These are phyloP conservation scores for Xylaria palmicola DNA, from an alignment of 495 filamentous ascomycete genomes.

Conservation along the genomic window DNA sequence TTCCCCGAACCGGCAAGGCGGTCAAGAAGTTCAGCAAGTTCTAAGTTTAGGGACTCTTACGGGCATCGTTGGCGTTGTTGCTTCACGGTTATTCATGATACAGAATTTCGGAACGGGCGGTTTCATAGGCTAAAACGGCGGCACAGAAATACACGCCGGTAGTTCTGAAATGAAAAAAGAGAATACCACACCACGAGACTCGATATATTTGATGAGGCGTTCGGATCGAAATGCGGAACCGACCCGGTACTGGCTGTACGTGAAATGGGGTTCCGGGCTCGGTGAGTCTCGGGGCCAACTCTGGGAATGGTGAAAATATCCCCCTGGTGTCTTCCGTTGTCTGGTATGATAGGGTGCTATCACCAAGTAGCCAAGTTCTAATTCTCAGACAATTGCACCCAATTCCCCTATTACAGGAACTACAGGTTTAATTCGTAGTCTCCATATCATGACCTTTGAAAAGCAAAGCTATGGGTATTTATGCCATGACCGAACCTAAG, in stretches of 20 bases:
- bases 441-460: background rate
- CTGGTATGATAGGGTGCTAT: background rate
- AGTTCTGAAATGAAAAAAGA: constrained; percentile 45
- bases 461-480: background rate
- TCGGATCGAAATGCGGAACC: background rate
- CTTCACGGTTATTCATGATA: constrained; percentile 51
- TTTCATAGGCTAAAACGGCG: constrained; percentile 46
- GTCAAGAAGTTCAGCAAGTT: constrained; percentile 99
- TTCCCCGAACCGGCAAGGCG: constrained; percentile 91
- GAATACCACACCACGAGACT: constrained; percentile 25
- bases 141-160: constrained; percentile 45
- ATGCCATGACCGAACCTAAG: background rate
- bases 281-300: constrained; percentile 2
- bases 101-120: constrained; percentile 49
- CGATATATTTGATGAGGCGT: constrained; percentile 9
- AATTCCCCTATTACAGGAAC: background rate
- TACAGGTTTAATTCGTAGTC: background rate
- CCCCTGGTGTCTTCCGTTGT: background rate
- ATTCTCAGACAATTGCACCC: background rate
- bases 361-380: background rate
- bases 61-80: constrained; percentile 54
- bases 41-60: constrained; percentile 58
- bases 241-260: background rate
- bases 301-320: background rate
- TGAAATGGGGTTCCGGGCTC: background rate